Evolutionary conservation across 805 yeast genomes (phyloP).

Genomic region (Saccharomyces mikatae): DNA sequence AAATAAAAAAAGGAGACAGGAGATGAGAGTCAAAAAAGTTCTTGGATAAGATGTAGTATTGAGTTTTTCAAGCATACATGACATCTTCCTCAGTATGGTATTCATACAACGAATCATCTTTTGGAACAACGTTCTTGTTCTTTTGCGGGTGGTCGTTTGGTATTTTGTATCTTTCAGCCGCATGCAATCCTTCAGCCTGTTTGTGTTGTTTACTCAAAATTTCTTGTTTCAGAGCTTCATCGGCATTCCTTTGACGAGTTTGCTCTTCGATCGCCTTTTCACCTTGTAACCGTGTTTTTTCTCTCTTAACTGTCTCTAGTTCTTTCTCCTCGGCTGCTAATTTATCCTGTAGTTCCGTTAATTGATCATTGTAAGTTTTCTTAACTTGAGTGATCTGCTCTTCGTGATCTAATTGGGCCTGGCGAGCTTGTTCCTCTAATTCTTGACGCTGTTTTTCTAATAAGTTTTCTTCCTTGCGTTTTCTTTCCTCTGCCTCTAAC

Average conservation of each 20-base stretch:
- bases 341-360: constrained; percentile 8
- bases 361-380: constrained; percentile 12
- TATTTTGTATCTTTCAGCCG: constrained; percentile 2
- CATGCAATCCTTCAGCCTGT: constrained; percentile 11
- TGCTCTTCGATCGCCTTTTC: constrained; percentile 10
- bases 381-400: constrained; percentile 15
- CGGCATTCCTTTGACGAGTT: constrained; percentile 6
- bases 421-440: constrained; percentile 13
- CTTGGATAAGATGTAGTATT: not conserved
- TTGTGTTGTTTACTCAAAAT: constrained; percentile 2
- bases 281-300: constrained; percentile 8
- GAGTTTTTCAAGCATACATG: constrained; percentile 1
- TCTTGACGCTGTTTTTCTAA: constrained; percentile 22
- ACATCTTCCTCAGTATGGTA: constrained; percentile 21
- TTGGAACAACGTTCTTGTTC: not conserved
- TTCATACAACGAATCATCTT: constrained; percentile 17
- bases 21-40: not conserved
- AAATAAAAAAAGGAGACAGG: not conserved
- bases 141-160: not conserved
- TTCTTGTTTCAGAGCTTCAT: constrained; percentile 2
- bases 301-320: constrained; percentile 8
- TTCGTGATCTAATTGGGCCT: constrained; percentile 16
- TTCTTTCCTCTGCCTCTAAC: constrained; percentile 17
- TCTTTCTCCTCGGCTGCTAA: constrained; percentile 8
- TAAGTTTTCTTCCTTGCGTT: constrained; percentile 18